Conservation (phyloP, 129 eudicot genomes). For the Flaveria bidentis region DNA sequence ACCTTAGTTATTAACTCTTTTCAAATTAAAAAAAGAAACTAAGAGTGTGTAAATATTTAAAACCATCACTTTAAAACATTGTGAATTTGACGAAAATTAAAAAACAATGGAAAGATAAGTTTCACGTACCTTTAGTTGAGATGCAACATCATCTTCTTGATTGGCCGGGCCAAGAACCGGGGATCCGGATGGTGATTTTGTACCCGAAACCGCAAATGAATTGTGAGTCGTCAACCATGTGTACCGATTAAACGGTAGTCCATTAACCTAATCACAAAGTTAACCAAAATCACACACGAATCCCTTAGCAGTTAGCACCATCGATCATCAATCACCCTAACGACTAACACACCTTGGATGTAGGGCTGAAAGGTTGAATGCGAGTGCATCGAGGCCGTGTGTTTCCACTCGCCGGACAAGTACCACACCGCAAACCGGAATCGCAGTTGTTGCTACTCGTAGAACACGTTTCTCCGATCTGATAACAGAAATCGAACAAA, state of each 20-base stretch:
- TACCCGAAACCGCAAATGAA: constrained; percentile 67
- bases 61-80: too few relatives aligned
- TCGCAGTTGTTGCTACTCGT: constrained; percentile 53
- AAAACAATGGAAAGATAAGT: background rate
- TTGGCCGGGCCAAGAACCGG: constrained; percentile 61
- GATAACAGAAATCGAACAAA: background rate
- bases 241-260: constrained; percentile 77
- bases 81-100: background rate
- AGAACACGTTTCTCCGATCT: constrained; percentile 88
- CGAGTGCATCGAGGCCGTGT: constrained; percentile 82
- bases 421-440: constrained; percentile 59
- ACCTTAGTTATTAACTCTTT: too few relatives aligned
- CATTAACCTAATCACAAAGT: constrained; percentile 58
- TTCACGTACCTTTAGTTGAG: constrained; percentile 58
- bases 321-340: too few relatives aligned
- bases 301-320: too few relatives aligned
- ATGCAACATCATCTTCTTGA: constrained; percentile 81
- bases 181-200: constrained; percentile 64
- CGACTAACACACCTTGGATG: constrained; percentile 50
- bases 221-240: constrained; percentile 96
- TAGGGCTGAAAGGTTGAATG: constrained; percentile 64
- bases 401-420: constrained; percentile 79
- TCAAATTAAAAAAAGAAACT: too few relatives aligned
- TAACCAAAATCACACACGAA: background rate
- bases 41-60: too few relatives aligned